Base-by-base conservation (phyloP, 2,329 filamentous ascomycete species). In the Fusarium abutilonis region DNA sequence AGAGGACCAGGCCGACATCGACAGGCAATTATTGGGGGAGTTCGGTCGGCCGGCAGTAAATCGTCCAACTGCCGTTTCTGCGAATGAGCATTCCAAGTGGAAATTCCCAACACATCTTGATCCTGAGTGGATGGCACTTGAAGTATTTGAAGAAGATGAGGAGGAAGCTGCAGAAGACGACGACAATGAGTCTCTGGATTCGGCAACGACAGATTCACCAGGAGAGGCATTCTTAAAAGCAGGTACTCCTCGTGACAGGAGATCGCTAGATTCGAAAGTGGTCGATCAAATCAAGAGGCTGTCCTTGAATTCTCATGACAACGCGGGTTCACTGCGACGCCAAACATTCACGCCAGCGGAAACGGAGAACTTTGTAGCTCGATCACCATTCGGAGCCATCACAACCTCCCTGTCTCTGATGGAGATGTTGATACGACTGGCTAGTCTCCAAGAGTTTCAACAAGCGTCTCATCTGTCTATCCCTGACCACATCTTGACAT, bases 381-480 rank as follows among this genome's bases (percentile, higher is more conserved):
- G 76, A 11, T 83, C 80, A 3, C 82, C 82, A 3, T 82, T 85
- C 59, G 78, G 79, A 23, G 75, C 79, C n/a, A 82, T 86, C 54
- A 79, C 78, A 2, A 83, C 77, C 66, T 89, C 81, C 64, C 77
- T 83, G 63, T 97, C 93, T 2, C 84, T 97, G 9, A 85, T 97
- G 50, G 93, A 97, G 75, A 95, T 94, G 81, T 81, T 97, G 29
- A 85, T 97, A 42, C 91, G 94, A 38, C 83, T 97, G 42, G 89
- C 90, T 5, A 92, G 92, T 19, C 84, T 97, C 13, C 93, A 97
- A 73, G 92, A 97, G 78, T 96, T 95, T 74, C 91, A 96, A 73
- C 93, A 97, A 79, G 85, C 87, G 36, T 93, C 91, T 0, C 93
- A 97, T 70, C 83, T 97, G n/a, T 86, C 92, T 7, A 95, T 96